Evolutionary conservation across 2,329 filamentous ascomycete species (phyloP).

Genomic region (Coniochaeta sp.): DNA sequence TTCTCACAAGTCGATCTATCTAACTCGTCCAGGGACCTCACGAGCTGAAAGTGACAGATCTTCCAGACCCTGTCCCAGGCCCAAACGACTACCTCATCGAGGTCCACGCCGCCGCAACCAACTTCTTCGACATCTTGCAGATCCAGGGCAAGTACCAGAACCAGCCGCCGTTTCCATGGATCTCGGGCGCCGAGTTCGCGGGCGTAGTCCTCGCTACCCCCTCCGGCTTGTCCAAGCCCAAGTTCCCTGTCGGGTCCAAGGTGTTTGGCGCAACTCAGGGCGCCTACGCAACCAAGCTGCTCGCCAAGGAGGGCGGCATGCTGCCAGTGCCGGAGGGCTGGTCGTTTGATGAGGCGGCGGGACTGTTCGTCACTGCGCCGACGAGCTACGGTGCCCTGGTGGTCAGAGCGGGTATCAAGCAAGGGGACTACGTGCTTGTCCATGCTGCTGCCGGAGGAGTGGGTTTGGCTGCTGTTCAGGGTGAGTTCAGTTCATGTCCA

Average conservation of each 20-base stretch:
- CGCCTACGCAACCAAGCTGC: conserved; percentile 72
- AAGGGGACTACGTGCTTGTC: conserved; percentile 79
- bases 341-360: conserved; percentile 78
- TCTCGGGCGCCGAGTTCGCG: conserved; percentile 80
- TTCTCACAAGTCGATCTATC: not conserved
- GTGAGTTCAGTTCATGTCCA: conserved; percentile 17
- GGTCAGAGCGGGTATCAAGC: conserved; percentile 65
- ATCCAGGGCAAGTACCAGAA: conserved; percentile 65
- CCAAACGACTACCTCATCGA: conserved; percentile 76
- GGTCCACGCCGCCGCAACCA: conserved; percentile 80
- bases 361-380: conserved; percentile 84
- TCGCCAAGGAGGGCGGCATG: conserved; percentile 57
- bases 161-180: conserved; percentile 72
- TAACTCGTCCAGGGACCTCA: conserved; percentile 53
- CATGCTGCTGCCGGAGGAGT: conserved; percentile 89
- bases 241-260: conserved; percentile 68
- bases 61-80: conserved; percentile 67
- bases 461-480: conserved; percentile 81
- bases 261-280: conserved; percentile 87
- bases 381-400: conserved; percentile 84
- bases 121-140: conserved; percentile 96
- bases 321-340: conserved; percentile 72
- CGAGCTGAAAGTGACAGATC: conserved; percentile 66
- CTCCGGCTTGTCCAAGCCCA: conserved; percentile 36
- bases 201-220: conserved; percentile 68